phyloP scores from a whole-genome alignment of 257 asterid genomes.

The Penstemon davidsonii region DNA sequence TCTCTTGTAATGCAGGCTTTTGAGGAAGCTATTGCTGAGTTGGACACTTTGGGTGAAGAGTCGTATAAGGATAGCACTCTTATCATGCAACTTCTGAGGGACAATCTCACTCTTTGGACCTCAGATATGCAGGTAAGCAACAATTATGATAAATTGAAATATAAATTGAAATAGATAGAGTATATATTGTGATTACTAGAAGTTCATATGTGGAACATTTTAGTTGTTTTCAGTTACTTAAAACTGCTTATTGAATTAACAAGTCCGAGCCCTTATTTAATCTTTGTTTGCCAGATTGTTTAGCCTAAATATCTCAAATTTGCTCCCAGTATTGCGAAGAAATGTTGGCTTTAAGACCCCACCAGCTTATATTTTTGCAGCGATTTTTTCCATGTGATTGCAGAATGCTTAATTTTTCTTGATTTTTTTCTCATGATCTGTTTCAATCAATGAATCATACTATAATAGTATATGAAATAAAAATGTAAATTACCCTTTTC shows the following conservation, averaged over 20 bases:
- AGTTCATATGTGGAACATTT: neutral
- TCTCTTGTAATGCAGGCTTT: slow-evolving; percentile 45
- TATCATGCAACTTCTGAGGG: slow-evolving; percentile 74
- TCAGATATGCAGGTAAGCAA: slow-evolving; percentile 60
- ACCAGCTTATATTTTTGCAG: neutral
- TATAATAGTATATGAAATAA: too few species aligned
- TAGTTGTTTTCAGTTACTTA: neutral
- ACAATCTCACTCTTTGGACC: slow-evolving; percentile 77
- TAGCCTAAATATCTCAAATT: neutral
- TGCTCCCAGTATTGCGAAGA: neutral
- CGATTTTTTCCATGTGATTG: neutral
- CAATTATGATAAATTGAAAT: slow-evolving; percentile 7
- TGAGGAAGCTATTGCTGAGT: slow-evolving; percentile 69
- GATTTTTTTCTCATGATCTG: too few species aligned
- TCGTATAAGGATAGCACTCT: slow-evolving; percentile 74
- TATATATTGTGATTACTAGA: slow-evolving; percentile 3
- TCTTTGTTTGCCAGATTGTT: neutral
- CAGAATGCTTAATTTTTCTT: too few species aligned
- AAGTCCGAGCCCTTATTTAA: too few species aligned
- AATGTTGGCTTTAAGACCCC: neutral
- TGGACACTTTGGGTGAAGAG: slow-evolving; percentile 72
- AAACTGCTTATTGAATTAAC: neutral
- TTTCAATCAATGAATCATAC: too few species aligned
- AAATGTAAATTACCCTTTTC: too few species aligned
- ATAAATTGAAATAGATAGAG: slow-evolving; percentile 6